phyloP scores from a whole-genome alignment of 2,329 filamentous ascomycete species.

The Macrophomina pseudophaseolina region DNA sequence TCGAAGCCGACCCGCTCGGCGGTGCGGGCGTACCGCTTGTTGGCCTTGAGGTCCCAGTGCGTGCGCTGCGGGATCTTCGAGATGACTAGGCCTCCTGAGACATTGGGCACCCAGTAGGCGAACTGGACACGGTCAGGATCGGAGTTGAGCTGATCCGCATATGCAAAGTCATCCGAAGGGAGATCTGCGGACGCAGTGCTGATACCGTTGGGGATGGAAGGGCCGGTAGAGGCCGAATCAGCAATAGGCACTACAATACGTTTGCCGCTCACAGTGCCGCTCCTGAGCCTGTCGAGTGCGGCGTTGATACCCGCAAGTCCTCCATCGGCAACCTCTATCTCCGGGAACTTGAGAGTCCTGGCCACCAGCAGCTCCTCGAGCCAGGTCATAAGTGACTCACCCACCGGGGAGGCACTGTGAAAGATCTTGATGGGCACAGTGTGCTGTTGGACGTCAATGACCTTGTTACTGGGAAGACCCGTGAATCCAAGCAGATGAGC shows the following conservation, averaged over 20 bases:
- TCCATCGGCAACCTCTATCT: constrained; percentile 67
- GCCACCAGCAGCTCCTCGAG: constrained; percentile 67
- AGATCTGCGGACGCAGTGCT: not conserved
- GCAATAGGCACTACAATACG: constrained; percentile 63
- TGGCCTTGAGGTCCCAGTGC: constrained; percentile 55
- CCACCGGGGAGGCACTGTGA: constrained; percentile 69
- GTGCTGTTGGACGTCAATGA: constrained; percentile 60
- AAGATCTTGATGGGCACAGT: constrained; percentile 77
- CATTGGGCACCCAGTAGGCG: constrained; percentile 61
- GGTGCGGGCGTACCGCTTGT: constrained; percentile 55
- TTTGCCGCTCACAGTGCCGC: constrained; percentile 70
- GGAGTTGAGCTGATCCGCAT: constrained; percentile 48
- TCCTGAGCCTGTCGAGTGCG: constrained; percentile 68
- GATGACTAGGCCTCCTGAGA: constrained; percentile 59
- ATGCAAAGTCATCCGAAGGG: constrained; percentile 26
- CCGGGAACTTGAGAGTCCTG: constrained; percentile 62
- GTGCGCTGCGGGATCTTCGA: constrained; percentile 59
- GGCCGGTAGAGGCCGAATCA: not conserved
- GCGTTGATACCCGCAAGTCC: constrained; percentile 71
- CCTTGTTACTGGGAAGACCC: constrained; percentile 65
- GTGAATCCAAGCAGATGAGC: constrained; percentile 70
- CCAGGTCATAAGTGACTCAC: constrained; percentile 68
- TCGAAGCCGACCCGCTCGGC: constrained; percentile 58
- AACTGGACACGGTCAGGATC: constrained; percentile 53
- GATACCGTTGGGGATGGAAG: not conserved